Conservation (phyloP, 805 yeast genomes). For the Candida peoriensis region DNA sequence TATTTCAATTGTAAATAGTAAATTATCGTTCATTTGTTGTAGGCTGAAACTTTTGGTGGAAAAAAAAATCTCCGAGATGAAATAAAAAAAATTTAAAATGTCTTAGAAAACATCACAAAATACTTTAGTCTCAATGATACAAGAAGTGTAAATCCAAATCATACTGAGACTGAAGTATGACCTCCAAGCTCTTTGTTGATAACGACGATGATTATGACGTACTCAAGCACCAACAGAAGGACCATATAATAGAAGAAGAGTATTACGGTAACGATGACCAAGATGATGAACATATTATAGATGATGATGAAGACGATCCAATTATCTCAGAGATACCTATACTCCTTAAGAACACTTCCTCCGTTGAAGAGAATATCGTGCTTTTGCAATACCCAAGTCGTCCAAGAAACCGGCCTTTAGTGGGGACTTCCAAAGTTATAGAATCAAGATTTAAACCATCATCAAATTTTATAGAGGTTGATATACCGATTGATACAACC, state of each 20-base stretch:
- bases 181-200: constrained; percentile 6
- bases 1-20: too few relatives aligned
- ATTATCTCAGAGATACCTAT: constrained; percentile 59
- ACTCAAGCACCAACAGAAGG: background rate
- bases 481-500: constrained; percentile 65
- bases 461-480: constrained; percentile 65
- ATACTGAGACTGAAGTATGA: constrained; percentile 2
- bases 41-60: too few relatives aligned
- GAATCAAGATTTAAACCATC: constrained; percentile 51
- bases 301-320: constrained; percentile 37
- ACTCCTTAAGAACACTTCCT: constrained; percentile 31
- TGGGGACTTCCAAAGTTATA: constrained; percentile 30
- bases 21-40: too few relatives aligned
- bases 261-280: background rate
- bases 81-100: too few relatives aligned
- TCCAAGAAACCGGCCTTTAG: constrained; percentile 36
- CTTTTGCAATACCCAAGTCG: constrained; percentile 62
- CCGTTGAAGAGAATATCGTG: constrained; percentile 27
- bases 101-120: too few relatives aligned
- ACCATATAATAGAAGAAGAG: background rate
- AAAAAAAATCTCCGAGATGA: too few relatives aligned
- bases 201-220: constrained; percentile 6
- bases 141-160: too few relatives aligned
- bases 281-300: constrained; percentile 24
- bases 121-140: too few relatives aligned